Base-by-base conservation (phyloP, 176 grass and related monocot species). In the Musa troglodytarum region DNA sequence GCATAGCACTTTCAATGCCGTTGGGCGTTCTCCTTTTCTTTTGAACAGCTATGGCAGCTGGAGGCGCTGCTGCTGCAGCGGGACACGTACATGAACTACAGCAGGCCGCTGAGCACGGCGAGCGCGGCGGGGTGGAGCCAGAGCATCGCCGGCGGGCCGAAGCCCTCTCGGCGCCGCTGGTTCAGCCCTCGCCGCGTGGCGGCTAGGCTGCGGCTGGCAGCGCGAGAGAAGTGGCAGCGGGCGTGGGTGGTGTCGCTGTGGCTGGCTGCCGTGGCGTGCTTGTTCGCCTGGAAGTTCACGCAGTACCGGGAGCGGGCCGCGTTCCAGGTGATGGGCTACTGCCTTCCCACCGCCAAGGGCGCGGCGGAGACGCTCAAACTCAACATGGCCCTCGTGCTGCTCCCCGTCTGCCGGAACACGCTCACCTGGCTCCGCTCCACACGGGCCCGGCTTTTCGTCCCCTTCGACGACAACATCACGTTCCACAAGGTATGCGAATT, bases 281-380 rank as follows among this genome's bases (percentile, higher is more conserved):
- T 74, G 72, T 74, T 74, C 53, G 72, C 54, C 53, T 74, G 72
- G 72, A 74, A 74, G 14, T 74, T 74, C 53, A 74, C 53, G 23
- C 72, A 74, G 53, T 74, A 74, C 72, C 72, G 72, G 11, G 53
- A 56, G 49, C 52, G 72, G 13, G 72, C 22, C 7, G 52, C 72
- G 52, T 88, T 91, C 69, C 1, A 74, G 72, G 90, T 97, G 58
- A 97, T 97, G 94, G 94, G 94, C 11, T 97, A 97, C 72, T 97
- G 94, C 68, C 77, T 97, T 50, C 86, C 90, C 62, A 70, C 59
- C 65, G 94, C 94, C 10, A 97, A 97, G 83, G 94, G 90, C 55
- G 94, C 90, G 54, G 90, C 86, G n/a, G 94, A 97, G 90, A 97
- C 90, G 54, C 86, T 97, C 76, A 97, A 97, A 75, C 82, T 97